Percentiles rank a stretch among this genome's conserved stretches.
Conservation (phyloP, 2,329 filamentous ascomycete genomes). For the Monilinia aucupariae region DNA sequence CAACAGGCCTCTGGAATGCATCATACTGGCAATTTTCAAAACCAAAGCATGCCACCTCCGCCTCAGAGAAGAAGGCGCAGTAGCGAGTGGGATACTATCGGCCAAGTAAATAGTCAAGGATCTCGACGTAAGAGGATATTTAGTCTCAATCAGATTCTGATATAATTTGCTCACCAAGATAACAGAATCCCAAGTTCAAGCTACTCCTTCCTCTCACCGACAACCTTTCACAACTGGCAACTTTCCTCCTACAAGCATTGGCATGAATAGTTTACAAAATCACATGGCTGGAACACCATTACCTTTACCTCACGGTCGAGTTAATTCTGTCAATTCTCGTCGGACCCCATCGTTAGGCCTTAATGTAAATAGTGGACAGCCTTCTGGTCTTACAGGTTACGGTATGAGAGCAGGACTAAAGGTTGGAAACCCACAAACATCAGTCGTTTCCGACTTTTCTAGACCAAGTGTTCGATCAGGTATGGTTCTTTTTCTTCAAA, state of each 20-base stretch:
- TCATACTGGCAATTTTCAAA: conserved; percentile 13
- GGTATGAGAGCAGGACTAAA: conserved; percentile 36
- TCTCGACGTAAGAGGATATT: conserved; percentile 19
- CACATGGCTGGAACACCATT: conserved; percentile 24
- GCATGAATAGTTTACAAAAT: conserved; percentile 22
- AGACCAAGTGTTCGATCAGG: conserved; percentile 27
- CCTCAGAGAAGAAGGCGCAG: conserved; percentile 9
- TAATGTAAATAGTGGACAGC: conserved; percentile 21
- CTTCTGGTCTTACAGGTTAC: conserved; percentile 31
- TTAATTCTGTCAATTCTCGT: conserved; percentile 24
- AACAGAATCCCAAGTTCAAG: conserved; percentile 25
- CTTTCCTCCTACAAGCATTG: conserved; percentile 20
- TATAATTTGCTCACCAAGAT: neutral
- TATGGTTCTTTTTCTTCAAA: conserved; percentile 21
- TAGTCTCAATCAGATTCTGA: neutral
- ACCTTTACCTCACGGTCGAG: conserved; percentile 19
- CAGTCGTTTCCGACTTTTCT: conserved; percentile 15
- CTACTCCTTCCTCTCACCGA: conserved; percentile 34
- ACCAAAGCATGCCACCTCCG: conserved; percentile 17
- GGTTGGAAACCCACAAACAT: conserved; percentile 31
- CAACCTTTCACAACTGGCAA: conserved; percentile 26
- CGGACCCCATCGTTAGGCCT: conserved; percentile 25
- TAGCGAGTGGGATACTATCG: conserved; percentile 26
- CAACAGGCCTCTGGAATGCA: conserved; percentile 15
- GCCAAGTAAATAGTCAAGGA: conserved; percentile 21